phyloP scores from a whole-genome alignment of 306 rosid genomes.

The Ziziphus jujuba region DNA sequence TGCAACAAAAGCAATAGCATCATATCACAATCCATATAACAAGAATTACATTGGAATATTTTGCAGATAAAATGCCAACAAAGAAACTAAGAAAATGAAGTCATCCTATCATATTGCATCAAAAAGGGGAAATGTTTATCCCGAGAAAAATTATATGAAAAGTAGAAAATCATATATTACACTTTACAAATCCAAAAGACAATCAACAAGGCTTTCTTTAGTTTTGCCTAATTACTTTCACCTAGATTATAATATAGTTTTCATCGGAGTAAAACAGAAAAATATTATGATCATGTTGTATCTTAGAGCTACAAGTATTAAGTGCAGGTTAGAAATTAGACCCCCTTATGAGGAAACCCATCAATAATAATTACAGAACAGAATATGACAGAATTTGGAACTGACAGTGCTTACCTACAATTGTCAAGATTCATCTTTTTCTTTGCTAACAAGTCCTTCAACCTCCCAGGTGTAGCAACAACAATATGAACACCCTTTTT shows the following conservation, averaged over 20 bases:
- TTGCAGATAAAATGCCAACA: background rate
- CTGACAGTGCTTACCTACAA: conserved; percentile 47
- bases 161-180: background rate
- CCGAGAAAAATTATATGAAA: background rate
- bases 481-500: conserved; percentile 93
- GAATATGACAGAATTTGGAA: background rate
- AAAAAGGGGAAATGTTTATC: background rate
- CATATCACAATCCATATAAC: conserved; percentile 3
- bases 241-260: background rate
- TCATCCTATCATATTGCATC: background rate
- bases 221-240: background rate
- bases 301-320: background rate
- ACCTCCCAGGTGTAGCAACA: conserved; percentile 90
- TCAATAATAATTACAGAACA: background rate
- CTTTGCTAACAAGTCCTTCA: conserved; percentile 96
- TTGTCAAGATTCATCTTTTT: conserved; percentile 87
- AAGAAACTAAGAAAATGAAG: background rate
- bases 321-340: background rate
- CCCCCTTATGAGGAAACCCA: too few species aligned
- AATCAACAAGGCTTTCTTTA: background rate
- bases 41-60: background rate
- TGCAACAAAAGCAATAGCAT: conserved; percentile 10
- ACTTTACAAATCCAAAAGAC: background rate
- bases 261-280: background rate
- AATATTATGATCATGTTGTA: background rate